phyloP scores from a whole-genome alignment of 495 filamentous ascomycete species.

The Lepraria neglecta region DNA sequence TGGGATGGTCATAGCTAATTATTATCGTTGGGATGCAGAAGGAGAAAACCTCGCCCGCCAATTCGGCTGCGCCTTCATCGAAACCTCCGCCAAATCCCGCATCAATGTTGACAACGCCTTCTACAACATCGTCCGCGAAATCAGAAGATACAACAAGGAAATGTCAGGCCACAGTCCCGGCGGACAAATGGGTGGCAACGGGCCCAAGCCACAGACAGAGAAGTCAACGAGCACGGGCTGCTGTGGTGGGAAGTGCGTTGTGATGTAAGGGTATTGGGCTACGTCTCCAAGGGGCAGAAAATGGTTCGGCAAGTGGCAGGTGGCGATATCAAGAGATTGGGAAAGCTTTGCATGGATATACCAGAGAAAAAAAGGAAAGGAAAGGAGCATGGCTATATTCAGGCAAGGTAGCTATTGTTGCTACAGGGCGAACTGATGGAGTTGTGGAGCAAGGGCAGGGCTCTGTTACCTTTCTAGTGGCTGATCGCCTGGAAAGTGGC shows the following conservation, averaged over 20 bases:
- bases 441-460: slow-evolving; percentile 5
- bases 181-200: slow-evolving; percentile 55
- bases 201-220: slow-evolving; percentile 60
- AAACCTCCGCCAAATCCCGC: slow-evolving; percentile 96
- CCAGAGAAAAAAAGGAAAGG: slow-evolving; percentile 8
- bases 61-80: slow-evolving; percentile 96
- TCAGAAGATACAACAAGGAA: slow-evolving; percentile 94
- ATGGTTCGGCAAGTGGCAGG: neutral
- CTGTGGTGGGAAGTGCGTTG: slow-evolving; percentile 70
- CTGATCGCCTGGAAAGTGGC: slow-evolving; percentile 17
- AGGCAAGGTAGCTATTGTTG: slow-evolving; percentile 2
- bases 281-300: neutral
- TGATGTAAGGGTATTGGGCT: slow-evolving; percentile 65
- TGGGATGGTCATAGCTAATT: neutral
- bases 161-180: slow-evolving; percentile 78
- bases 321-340: neutral
- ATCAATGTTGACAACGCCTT: slow-evolving; percentile 98
- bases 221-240: slow-evolving; percentile 61
- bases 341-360: slow-evolving; percentile 20
- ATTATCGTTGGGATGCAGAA: slow-evolving; percentile 51
- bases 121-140: slow-evolving; percentile 95
- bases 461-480: slow-evolving; percentile 15
- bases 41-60: slow-evolving; percentile 76
- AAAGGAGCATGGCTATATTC: neutral
- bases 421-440: neutral